These are phyloP conservation scores for Arbutus unedo DNA, from an alignment of 148 eudicot species.

Conservation along the genomic window DNA sequence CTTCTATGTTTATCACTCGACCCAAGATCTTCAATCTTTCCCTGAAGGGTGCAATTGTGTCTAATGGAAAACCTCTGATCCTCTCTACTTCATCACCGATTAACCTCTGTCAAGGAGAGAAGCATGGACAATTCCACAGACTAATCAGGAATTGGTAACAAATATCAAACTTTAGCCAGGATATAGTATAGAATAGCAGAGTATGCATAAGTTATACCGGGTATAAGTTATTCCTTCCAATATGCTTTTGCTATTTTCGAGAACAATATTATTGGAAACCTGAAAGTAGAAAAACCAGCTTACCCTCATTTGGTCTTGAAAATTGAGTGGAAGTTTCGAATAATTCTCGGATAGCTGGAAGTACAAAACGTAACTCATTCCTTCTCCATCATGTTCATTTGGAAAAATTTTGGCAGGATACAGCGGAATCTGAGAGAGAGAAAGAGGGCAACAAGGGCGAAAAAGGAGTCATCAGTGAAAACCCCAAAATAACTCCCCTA, in stretches of 20 bases:
- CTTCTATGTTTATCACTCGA: slow-evolving; percentile 84
- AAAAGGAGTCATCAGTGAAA: neutral
- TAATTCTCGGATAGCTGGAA: slow-evolving; percentile 74
- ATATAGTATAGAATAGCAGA: neutral
- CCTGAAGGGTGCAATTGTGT: slow-evolving; percentile 68
- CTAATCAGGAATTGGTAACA: neutral
- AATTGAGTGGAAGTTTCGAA: slow-evolving; percentile 55
- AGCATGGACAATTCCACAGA: neutral
- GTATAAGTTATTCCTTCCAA: neutral
- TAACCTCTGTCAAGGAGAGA: slow-evolving; percentile 46
- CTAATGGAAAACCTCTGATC: slow-evolving; percentile 75
- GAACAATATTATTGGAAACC: neutral
- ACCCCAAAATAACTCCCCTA: neutral
- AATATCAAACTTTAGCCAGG: no score
- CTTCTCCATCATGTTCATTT: slow-evolving; percentile 89
- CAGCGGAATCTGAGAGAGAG: slow-evolving; percentile 61
- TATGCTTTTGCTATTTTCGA: no score
- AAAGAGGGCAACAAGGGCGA: neutral
- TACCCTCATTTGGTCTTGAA: slow-evolving; percentile 79
- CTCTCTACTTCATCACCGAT: slow-evolving; percentile 83
- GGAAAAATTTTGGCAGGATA: slow-evolving; percentile 81
- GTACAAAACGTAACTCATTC: slow-evolving; percentile 79
- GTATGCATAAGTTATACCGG: neutral
- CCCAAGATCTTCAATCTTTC: slow-evolving; percentile 93
- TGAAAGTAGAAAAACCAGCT: slow-evolving; percentile 18